Base-by-base conservation (phyloP, 2,329 filamentous ascomycete genomes). In the Fusarium floridanum region DNA sequence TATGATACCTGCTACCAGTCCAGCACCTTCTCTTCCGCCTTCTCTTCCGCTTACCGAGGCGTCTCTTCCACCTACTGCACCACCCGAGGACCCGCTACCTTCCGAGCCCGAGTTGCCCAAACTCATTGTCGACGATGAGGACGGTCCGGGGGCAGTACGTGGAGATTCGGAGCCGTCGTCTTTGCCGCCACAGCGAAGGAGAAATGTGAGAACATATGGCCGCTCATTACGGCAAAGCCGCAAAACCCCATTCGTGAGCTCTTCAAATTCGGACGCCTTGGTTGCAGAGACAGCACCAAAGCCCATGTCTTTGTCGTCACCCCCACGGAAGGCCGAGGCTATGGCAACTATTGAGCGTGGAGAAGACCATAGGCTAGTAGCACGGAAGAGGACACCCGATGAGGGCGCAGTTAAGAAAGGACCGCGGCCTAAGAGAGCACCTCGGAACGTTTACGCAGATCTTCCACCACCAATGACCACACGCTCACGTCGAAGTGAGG, bases 1-100 rank as follows among this genome's bases (percentile, higher is more conserved):
- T n/a, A 81, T 80, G 75, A 84, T 84, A 66, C 83, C 83, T 1
- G 83, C 83, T 55, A 84, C 83, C 29, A 84, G 83, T 39, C 83
- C 83, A n/a, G 71, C 80, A 3, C 75, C 77, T 37, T 79, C 81
- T 11, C 70, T 82, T 6, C 75, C 81, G 2, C 75, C 77, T 37
- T 79, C 81, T 7, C 70, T 82, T 6, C 75, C 81, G 14, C 74
- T 73, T 17, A 78, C 76, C 4, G 71, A 80, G 4, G 74, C 77
- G 36, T 79, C 81, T 10, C 70, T 82, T 6, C 75, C 81, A n/a
- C 74, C 74, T 14, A 78, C 76, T 5, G 66, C 65, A 27, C 76
- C 70, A 9, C 69, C 66, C 12, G 77, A 76, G 57, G 29, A 71
- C n/a, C 65, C 60, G 14, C 60, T 65, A 7, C 77, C 75, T 7